Percentiles rank a stretch among this genome's conserved stretches.
Conservation (phyloP, 2,329 filamentous ascomycete species). For the Cladosporium velox region DNA sequence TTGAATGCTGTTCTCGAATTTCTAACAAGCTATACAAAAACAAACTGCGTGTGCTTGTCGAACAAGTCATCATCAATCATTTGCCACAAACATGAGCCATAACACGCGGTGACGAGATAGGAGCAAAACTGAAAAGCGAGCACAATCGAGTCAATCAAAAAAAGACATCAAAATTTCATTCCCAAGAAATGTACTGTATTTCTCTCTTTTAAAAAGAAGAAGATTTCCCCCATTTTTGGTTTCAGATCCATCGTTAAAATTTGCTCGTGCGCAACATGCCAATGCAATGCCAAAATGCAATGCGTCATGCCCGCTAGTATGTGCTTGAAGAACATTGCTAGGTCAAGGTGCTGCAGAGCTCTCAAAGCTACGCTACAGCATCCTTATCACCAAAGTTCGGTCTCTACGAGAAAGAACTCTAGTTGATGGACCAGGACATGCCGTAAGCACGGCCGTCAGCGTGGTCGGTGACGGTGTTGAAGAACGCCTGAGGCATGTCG, state of each 20-base stretch:
- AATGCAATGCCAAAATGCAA: neutral
- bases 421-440: slow-evolving; percentile 47
- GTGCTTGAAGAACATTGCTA: neutral
- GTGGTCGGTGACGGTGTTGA: slow-evolving; percentile 37
- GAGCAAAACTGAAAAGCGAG: neutral
- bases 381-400: neutral
- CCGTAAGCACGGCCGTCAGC: slow-evolving; percentile 44
- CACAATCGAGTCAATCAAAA: neutral
- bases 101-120: neutral
- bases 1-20: too few relatives aligned
- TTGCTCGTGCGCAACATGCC: slow-evolving; percentile 1
- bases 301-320: neutral
- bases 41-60: too few relatives aligned
- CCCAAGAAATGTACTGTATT: slow-evolving; percentile 11
- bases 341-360: neutral
- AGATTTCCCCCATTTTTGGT: slow-evolving; percentile 2
- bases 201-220: neutral
- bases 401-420: slow-evolving; percentile 4
- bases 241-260: neutral
- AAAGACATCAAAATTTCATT: neutral
- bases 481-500: slow-evolving; percentile 57
- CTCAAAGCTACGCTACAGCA: neutral
- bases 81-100: neutral
- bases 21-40: too few relatives aligned
- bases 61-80: too few relatives aligned